Evolutionary conservation across 108 stramenopile genomes (phyloP).

Genomic region (Cylindrotheca closterium): DNA sequence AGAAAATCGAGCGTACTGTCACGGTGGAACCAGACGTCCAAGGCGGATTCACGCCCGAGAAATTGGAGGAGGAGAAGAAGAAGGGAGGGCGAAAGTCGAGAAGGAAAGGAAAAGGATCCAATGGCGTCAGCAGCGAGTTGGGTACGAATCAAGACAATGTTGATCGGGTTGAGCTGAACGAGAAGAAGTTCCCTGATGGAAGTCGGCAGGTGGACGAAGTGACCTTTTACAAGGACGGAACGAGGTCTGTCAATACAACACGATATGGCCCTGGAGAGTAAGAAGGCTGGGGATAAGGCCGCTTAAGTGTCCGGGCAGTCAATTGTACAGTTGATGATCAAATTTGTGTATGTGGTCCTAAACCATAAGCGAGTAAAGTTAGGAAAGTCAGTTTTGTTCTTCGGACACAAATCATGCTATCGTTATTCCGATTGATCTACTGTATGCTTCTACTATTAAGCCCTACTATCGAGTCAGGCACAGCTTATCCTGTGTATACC

Average conservation of each 20-base stretch:
- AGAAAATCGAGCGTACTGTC: not conserved
- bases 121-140: not conserved
- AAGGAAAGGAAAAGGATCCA: not conserved
- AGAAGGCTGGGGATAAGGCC: too few species aligned
- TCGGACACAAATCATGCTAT: too few species aligned
- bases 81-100: not conserved
- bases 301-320: too few species aligned
- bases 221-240: constrained; percentile 11
- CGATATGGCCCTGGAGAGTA: constrained; percentile 6
- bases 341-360: too few species aligned
- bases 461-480: too few species aligned
- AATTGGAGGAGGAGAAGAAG: not conserved
- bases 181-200: constrained; percentile 16
- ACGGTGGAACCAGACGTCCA: not conserved
- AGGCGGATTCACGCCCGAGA: not conserved
- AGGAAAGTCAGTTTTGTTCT: too few species aligned
- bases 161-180: constrained; percentile 5
- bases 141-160: not conserved
- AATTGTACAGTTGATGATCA: too few species aligned
- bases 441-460: too few species aligned
- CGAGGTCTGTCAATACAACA: constrained; percentile 5
- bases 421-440: too few species aligned
- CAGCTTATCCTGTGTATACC: constrained; percentile 17
- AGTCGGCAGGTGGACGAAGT: constrained; percentile 8
- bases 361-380: too few species aligned